Evolutionary conservation across 2,329 filamentous ascomycete species (phyloP), one percentile per base, ranked within the genome.

Genomic region (Xylaria sp.): DNA sequence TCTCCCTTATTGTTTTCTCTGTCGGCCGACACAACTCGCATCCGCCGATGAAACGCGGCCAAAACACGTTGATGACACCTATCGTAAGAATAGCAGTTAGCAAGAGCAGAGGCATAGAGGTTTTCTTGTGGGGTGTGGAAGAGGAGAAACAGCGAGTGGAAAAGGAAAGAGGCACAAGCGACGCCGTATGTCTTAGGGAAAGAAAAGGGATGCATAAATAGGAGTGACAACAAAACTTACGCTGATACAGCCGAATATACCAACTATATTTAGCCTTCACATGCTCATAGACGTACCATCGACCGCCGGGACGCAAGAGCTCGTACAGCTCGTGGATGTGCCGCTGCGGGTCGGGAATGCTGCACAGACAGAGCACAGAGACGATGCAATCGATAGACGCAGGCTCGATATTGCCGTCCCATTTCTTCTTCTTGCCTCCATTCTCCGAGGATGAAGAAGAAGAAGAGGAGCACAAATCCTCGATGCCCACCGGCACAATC

Each of bases 241-340:
- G 79, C 74, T 89, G 87, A 75, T 88, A 88, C 18, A 80, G 61
- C 13, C 74, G 69, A 73, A 88, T 80, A 27, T 78, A 75, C 73
- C 80, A 79, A 10, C 79, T 80, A 4, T 77, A 72, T 51, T 79
- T 78, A 59, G 77, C 78, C 63, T 78, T 75, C 47, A 91, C 86
- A 73, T 91, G 89, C 80, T 91, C 89, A 72, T 85, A 90, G 0
- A 88, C 83, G 69, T 89, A 88, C 88, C 88, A 90, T 44, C 85
- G 80, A 0, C 89, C 89, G 5, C 89, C 89, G 5, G 86, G 85
- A 78, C 88, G 90, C 68, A 91, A 81, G 61, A 86, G 84, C 37
- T 81, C 78, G 76, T 90, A 90, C 35, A 91, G 77, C 70, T 85
- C 83, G 65, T 78, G 78, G 68, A 89, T 84, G 68, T 90, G 87